Percentiles rank a stretch among this genome's conserved stretches.
Evolutionary conservation across 1,139 yeast genomes (phyloP).

Genomic region (Kurtzmaniella natalensis): DNA sequence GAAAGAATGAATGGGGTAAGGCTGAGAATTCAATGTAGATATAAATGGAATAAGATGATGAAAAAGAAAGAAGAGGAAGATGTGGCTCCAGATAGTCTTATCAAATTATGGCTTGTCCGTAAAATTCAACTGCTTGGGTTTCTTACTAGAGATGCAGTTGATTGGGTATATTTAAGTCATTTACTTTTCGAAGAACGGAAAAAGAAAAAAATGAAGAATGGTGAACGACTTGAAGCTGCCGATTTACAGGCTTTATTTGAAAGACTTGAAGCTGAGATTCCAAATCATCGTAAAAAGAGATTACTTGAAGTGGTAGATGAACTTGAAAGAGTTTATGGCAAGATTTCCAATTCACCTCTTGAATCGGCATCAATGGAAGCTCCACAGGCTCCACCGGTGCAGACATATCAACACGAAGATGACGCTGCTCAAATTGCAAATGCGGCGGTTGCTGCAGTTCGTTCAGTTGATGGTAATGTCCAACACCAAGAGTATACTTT

Average conservation of each 20-base stretch:
- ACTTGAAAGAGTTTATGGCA: constrained; percentile 17
- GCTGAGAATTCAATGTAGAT: constrained; percentile 89
- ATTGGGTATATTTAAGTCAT: constrained; percentile 46
- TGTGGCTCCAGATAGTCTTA: constrained; percentile 44
- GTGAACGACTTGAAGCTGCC: constrained; percentile 22
- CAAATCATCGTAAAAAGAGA: constrained; percentile 24
- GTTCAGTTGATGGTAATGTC: constrained; percentile 24
- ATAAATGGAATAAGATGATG: constrained; percentile 83
- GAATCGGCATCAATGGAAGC: neutral
- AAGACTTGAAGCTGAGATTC: constrained; percentile 26
- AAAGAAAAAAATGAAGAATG: neutral
- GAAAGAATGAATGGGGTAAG: constrained; percentile 86
- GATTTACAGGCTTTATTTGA: constrained; percentile 37
- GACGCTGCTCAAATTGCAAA: constrained; percentile 32
- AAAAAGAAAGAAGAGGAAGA: constrained; percentile 57
- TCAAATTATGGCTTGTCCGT: constrained; percentile 55
- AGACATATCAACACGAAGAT: constrained; percentile 9
- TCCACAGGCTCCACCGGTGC: constrained; percentile 1
- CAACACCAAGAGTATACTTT: constrained; percentile 34
- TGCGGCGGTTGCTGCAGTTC: constrained; percentile 36
- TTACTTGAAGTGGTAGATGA: constrained; percentile 21
- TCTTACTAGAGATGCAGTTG: constrained; percentile 46
- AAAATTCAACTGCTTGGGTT: constrained; percentile 46
- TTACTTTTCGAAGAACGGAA: constrained; percentile 18
- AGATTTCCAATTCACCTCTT: no score